Conservation (phyloP, 176 grass and related monocot species). For the Oryza meridionalis region DNA sequence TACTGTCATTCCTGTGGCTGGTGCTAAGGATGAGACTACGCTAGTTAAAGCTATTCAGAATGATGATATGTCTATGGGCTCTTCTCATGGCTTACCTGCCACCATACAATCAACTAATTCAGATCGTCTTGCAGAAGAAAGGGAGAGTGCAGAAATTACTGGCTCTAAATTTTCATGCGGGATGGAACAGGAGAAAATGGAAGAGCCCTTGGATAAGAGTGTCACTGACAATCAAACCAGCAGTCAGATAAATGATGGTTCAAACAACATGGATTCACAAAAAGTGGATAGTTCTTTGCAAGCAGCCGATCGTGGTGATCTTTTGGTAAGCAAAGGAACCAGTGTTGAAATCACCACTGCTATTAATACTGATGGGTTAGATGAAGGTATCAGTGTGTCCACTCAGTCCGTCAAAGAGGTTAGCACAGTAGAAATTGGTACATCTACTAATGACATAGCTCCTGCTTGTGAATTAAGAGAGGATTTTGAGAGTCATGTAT, state of each 20-base stretch:
- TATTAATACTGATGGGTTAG: constrained; percentile 33
- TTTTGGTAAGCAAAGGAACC: constrained; percentile 12
- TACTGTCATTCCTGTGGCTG: background rate
- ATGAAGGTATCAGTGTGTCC: constrained; percentile 18
- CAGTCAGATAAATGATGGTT: constrained; percentile 30
- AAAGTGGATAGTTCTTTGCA: constrained; percentile 39
- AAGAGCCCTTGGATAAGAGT: constrained; percentile 21
- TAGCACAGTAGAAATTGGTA: constrained; percentile 21
- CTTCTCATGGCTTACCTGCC: constrained; percentile 21
- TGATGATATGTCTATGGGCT: background rate
- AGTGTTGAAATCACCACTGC: constrained; percentile 1
- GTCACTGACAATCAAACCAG: background rate
- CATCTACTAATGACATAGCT: background rate
- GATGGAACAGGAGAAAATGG: constrained; percentile 15
- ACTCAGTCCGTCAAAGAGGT: constrained; percentile 10
- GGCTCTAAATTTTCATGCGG: constrained; percentile 9
- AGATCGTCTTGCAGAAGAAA: constrained; percentile 10
- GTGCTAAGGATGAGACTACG: background rate
- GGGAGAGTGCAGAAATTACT: constrained; percentile 23
- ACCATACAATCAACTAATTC: constrained; percentile 27
- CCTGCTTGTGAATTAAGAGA: constrained; percentile 24
- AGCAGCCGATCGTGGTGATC: constrained; percentile 20
- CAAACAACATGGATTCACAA: constrained; percentile 4
- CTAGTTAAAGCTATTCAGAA: background rate
- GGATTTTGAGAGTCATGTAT: constrained; percentile 31